Evolutionary conservation across 2,329 filamentous ascomycete species (phyloP).

Genomic region (Ilyonectria mors-panacis): DNA sequence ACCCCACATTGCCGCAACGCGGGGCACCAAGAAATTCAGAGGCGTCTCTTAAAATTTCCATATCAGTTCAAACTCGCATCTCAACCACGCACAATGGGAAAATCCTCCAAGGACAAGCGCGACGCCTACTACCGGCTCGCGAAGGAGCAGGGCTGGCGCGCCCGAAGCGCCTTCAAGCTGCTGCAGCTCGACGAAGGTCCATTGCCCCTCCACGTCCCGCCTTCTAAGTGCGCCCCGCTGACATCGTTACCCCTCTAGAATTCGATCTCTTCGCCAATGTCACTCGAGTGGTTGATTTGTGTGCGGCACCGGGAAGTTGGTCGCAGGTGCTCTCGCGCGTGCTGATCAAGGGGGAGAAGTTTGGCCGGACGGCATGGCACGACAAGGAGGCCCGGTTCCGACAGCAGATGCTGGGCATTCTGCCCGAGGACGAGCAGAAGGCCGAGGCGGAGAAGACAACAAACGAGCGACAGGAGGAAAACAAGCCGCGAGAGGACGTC

Average conservation of each 20-base stretch:
- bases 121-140: constrained; percentile 98
- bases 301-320: constrained; percentile 96
- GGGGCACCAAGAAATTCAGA: constrained; percentile 48
- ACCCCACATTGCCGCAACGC: constrained; percentile 42
- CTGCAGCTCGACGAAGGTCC: constrained; percentile 90
- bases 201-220: constrained; percentile 20
- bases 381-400: constrained; percentile 81
- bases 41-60: constrained; percentile 29
- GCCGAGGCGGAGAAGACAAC: constrained; percentile 28
- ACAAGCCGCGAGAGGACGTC: constrained; percentile 75
- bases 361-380: constrained; percentile 89
- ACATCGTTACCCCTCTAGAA: constrained; percentile 66
- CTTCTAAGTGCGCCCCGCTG: constrained; percentile 22
- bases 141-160: constrained; percentile 99
- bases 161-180: constrained; percentile 95
- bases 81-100: constrained; percentile 76
- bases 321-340: constrained; percentile 96
- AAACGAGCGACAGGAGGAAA: constrained; percentile 47
- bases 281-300: constrained; percentile 94
- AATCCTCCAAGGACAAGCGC: constrained; percentile 98
- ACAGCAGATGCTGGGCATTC: constrained; percentile 71
- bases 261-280: constrained; percentile 95
- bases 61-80: constrained; percentile 10
- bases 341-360: constrained; percentile 92
- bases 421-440: constrained; percentile 53